Evolutionary conservation across 2,329 filamentous ascomycete species (phyloP).

Genomic region (Dothideomycetes sp.): DNA sequence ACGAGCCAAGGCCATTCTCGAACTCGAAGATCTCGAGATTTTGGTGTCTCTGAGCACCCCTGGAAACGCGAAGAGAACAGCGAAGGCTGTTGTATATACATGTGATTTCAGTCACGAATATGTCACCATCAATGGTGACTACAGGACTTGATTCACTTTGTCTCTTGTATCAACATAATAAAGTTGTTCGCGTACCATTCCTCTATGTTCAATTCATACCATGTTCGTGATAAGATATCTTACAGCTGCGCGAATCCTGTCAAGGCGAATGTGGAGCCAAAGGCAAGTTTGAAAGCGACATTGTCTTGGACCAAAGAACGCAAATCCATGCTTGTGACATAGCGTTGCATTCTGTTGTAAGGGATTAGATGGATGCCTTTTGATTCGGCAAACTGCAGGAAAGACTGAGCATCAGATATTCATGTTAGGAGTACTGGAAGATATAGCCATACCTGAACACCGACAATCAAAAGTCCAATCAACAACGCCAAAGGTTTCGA

Average conservation of each 20-base stretch:
- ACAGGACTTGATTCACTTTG: constrained; percentile 49
- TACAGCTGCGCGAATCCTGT: constrained; percentile 48
- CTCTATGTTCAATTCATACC: too few relatives aligned
- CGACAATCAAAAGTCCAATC: constrained; percentile 54
- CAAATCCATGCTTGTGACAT: constrained; percentile 42
- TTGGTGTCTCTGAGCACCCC: constrained; percentile 59
- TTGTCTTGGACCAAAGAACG: constrained; percentile 46
- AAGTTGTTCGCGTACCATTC: too few relatives aligned
- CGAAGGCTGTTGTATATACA: constrained; percentile 67
- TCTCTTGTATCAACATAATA: too few relatives aligned
- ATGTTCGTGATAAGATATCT: too few relatives aligned
- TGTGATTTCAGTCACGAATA: constrained; percentile 84
- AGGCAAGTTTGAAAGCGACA: constrained; percentile 58
- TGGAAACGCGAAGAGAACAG: not conserved
- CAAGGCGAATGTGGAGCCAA: constrained; percentile 63
- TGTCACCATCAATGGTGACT: constrained; percentile 61
- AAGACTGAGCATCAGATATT: constrained; percentile 8
- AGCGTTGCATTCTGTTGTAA: constrained; percentile 40
- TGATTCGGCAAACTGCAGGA: constrained; percentile 38
- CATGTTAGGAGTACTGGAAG: not conserved
- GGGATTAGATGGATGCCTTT: constrained; percentile 44
- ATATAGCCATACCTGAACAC: constrained; percentile 47
- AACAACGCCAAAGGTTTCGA: constrained; percentile 61
- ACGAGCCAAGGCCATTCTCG: constrained; percentile 66
- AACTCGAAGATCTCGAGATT: constrained; percentile 71